A percentile compares a stretch with the other conserved stretches of the same genome.
Evolutionary conservation across 1,139 yeast genomes (phyloP).

Genomic region (Nakaseomyces kungkrabaensis): DNA sequence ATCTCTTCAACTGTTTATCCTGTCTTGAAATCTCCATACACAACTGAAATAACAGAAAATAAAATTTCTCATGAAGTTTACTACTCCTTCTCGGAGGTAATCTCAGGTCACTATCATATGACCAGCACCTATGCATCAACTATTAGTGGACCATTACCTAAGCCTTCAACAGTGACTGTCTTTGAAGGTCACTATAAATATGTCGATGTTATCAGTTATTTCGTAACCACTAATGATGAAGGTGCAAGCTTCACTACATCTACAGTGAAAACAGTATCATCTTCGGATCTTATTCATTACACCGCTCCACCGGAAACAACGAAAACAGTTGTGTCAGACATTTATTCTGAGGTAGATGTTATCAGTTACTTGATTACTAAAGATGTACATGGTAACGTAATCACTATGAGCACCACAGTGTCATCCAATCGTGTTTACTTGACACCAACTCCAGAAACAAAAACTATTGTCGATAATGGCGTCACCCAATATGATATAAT

Average conservation of each 20-base stretch:
- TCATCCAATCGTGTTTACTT: not conserved
- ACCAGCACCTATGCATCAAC: not conserved
- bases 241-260: not conserved
- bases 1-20: not conserved
- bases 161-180: not conserved
- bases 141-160: not conserved
- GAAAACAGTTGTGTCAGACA: not conserved
- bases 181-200: not conserved
- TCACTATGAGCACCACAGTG: not conserved
- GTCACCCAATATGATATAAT: not conserved
- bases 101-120: not conserved
- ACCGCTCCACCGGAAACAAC: not conserved
- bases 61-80: not conserved
- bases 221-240: not conserved
- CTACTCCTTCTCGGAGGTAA: not conserved
- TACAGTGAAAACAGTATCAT: not conserved
- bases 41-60: not conserved
- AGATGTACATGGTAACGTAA: not conserved
- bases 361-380: not conserved
- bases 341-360: not conserved
- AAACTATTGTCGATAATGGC: not conserved
- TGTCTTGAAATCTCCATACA: not conserved
- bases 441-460: not conserved
- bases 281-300: not conserved
- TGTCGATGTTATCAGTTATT: not conserved